Conservation (phyloP, 805 yeast genomes). For the Alloascoidea hylecoeti region DNA sequence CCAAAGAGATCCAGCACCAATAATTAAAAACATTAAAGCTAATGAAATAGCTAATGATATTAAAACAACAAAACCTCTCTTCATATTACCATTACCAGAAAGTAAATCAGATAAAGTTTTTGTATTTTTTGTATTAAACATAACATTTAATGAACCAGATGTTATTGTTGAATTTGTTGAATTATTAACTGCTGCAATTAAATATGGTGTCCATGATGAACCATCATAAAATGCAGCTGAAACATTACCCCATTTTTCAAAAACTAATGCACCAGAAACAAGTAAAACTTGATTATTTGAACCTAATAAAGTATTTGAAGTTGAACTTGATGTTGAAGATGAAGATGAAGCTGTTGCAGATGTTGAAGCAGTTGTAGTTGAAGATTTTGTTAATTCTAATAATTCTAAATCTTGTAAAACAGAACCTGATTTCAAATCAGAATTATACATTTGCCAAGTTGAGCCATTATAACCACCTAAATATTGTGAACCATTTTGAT, state of each 20-base stretch:
- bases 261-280: slow-evolving; percentile 40
- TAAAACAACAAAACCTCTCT: slow-evolving; percentile 53
- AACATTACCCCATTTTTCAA: slow-evolving; percentile 37
- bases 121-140: not conserved
- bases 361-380: slow-evolving; percentile 2
- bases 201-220: slow-evolving; percentile 47
- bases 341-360: slow-evolving; percentile 6
- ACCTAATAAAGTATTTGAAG: slow-evolving; percentile 18
- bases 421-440: slow-evolving; percentile 17
- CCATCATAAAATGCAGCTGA: slow-evolving; percentile 59
- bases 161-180: slow-evolving; percentile 17
- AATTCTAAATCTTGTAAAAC: slow-evolving; percentile 31
- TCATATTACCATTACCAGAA: slow-evolving; percentile 14
- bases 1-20: slow-evolving; percentile 26
- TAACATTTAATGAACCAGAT: slow-evolving; percentile 11
- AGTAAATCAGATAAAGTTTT: slow-evolving; percentile 1
- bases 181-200: slow-evolving; percentile 25
- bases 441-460: slow-evolving; percentile 30
- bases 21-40: slow-evolving; percentile 28
- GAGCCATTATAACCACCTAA: slow-evolving; percentile 30
- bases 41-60: slow-evolving; percentile 56
- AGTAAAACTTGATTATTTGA: slow-evolving; percentile 31
- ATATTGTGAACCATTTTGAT: slow-evolving; percentile 14
- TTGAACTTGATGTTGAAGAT: slow-evolving; percentile 4
- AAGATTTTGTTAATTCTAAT: slow-evolving; percentile 17